A percentile compares a stretch with the other conserved stretches of the same genome.
Evolutionary conservation across 1,284 basidiomycete genomes (phyloP).

Genomic region (Rugosomyces carneus): DNA sequence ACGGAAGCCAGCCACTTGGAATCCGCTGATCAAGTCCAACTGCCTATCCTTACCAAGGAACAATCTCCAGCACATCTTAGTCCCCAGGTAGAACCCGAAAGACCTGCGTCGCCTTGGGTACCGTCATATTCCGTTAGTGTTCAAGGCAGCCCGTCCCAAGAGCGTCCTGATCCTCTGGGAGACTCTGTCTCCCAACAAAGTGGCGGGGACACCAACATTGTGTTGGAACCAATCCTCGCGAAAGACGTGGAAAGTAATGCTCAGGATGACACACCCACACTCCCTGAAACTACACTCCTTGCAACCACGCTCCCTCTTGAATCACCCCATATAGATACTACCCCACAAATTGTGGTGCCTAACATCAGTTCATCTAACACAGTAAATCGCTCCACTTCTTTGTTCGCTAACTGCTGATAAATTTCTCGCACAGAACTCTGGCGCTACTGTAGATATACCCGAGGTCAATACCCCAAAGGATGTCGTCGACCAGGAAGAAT

Average conservation of each 20-base stretch:
- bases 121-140: slow-evolving; percentile 25
- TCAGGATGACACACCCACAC: neutral
- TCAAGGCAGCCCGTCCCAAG: slow-evolving; percentile 24
- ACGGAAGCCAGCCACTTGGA: too few relatives aligned
- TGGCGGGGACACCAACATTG: too few relatives aligned
- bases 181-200: slow-evolving; percentile 1
- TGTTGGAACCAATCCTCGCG: slow-evolving; percentile 1
- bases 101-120: slow-evolving; percentile 19
- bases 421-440: neutral
- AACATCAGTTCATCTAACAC: neutral
- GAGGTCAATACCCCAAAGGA: neutral
- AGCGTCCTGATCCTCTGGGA: slow-evolving; percentile 11
- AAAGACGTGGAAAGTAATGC: neutral
- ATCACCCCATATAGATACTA: too few relatives aligned
- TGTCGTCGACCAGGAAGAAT: neutral
- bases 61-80: slow-evolving; percentile 2
- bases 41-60: neutral
- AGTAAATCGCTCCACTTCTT: neutral
- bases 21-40: too few relatives aligned
- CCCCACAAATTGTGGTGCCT: too few relatives aligned
- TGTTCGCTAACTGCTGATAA: neutral
- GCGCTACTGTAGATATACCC: too few relatives aligned
- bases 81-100: slow-evolving; percentile 8
- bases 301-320: too few relatives aligned
- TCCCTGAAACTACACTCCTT: neutral